phyloP scores from a whole-genome alignment of 1,284 basidiomycete genomes.

The Megacollybia platyphylla region DNA sequence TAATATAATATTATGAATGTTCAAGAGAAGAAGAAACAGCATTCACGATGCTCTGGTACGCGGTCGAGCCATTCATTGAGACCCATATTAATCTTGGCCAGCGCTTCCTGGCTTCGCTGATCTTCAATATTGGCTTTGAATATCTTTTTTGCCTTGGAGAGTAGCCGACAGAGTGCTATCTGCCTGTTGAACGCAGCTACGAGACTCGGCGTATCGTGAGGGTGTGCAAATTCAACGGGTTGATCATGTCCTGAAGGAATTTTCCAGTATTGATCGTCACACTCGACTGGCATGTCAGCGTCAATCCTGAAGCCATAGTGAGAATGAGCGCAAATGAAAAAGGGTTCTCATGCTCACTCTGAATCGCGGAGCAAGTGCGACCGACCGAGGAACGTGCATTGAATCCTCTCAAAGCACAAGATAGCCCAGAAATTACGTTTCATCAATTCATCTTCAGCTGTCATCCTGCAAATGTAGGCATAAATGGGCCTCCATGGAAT shows the following conservation, averaged over 20 bases:
- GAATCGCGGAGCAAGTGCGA: slow-evolving; percentile 37
- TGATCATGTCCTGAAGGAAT: slow-evolving; percentile 13
- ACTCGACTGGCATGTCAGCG: slow-evolving; percentile 42
- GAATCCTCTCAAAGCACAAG: no score
- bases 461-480: slow-evolving; percentile 5
- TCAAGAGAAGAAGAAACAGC: slow-evolving; percentile 24
- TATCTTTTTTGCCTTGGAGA: slow-evolving; percentile 25
- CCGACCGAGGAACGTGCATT: slow-evolving; percentile 21
- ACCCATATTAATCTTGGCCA: slow-evolving; percentile 34
- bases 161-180: slow-evolving; percentile 42
- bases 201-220: slow-evolving; percentile 30
- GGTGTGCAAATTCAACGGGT: slow-evolving; percentile 24
- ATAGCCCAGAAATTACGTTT: slow-evolving; percentile 36
- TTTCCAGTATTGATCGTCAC: slow-evolving; percentile 57
- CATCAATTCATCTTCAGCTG: slow-evolving; percentile 35
- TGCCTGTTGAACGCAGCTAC: slow-evolving; percentile 38
- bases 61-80: slow-evolving; percentile 36
- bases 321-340: not conserved
- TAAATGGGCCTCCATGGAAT: no score
- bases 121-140: slow-evolving; percentile 8
- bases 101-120: slow-evolving; percentile 14
- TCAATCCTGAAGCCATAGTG: slow-evolving; percentile 20
- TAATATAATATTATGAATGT: slow-evolving; percentile 15
- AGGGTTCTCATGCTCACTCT: slow-evolving; percentile 18
- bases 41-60: slow-evolving; percentile 26